Base-by-base conservation (phyloP, 108 stramenopile species). In the Cylindrotheca closterium region DNA sequence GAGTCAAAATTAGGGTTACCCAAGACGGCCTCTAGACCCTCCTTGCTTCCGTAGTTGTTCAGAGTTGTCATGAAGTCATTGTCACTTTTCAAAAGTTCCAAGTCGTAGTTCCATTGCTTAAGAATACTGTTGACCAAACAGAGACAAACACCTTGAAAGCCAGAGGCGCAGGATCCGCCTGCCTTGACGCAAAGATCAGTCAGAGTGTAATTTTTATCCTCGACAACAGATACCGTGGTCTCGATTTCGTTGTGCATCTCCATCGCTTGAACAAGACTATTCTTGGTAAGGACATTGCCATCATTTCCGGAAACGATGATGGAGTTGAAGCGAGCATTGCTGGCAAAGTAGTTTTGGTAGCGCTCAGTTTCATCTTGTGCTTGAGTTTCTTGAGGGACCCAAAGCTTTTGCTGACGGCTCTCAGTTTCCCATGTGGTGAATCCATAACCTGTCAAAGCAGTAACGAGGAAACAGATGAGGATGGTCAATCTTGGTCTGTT, bases 61-160 rank as follows among this genome's bases (percentile, higher is more conserved):
- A 89, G 29, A 4, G 88, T 86, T 1, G 62, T 45, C 60, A 81
- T 55, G 17, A 82, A 22, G 56, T 90, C 74, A 8, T 55, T 31
- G 55, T 90, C 88, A 10, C 53, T 51, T 42, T 80, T 57, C 21
- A 90, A 58, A 1, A 63, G 77, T 2, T 48, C 70, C 33, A 80
- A 30, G 68, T 86, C 81, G 58, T 86, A 90, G 63, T 84, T 77
- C 88, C 88, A 90, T 30, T 70, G 58, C 56, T 75, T 71, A 0
- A 90, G 60, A 51, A 86, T 71, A 28, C 81, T 77, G 0, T 65
- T 50, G 10, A 83, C 53, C 17, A 84, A 52, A 51, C 88, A 86
- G 4, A 45, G 28, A 61, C 83, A 84, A 21, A 77, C 73, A 8
- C 68, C 67, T 1, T 71, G 66, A 54, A 31, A 64, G 47, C 47